Conservation (phyloP, 2,329 filamentous ascomycete genomes). For the Alternaria tenuissima region DNA sequence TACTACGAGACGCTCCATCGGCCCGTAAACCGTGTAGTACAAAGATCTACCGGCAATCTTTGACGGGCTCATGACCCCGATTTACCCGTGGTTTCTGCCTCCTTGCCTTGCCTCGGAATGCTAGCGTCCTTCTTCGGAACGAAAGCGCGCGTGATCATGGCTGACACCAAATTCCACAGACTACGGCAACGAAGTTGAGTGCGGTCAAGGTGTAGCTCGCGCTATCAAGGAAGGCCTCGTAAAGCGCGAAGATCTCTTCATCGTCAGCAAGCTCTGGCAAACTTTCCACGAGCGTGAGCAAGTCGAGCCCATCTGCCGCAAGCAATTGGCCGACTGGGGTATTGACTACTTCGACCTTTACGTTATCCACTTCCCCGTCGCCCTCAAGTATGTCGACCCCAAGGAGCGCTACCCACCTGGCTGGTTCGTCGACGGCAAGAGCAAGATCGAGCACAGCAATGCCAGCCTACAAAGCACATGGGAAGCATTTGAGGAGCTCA, state of each 20-base stretch:
- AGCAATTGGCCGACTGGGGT: slow-evolving; percentile 52
- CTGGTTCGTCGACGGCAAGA: slow-evolving; percentile 46
- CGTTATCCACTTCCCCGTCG: slow-evolving; percentile 88
- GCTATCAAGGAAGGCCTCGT: slow-evolving; percentile 51
- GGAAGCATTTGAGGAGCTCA: slow-evolving; percentile 53
- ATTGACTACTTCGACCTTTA: slow-evolving; percentile 53
- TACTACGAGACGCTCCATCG: slow-evolving; percentile 5
- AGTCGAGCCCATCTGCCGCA: slow-evolving; percentile 78
- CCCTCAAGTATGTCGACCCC: slow-evolving; percentile 67
- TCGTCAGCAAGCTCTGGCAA: slow-evolving; percentile 94
- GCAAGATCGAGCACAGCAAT: slow-evolving; percentile 49
- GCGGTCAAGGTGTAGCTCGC: slow-evolving; percentile 47
- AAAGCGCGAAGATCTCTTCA: slow-evolving; percentile 78
- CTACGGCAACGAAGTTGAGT: slow-evolving; percentile 51
- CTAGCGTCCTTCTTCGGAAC: slow-evolving; percentile 22
- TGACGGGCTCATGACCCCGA: slow-evolving; percentile 19
- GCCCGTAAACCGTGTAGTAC: slow-evolving; percentile 7
- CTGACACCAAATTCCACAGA: slow-evolving; percentile 28
- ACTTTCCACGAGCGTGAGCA: slow-evolving; percentile 83
- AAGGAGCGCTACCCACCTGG: slow-evolving; percentile 48
- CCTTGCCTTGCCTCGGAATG: slow-evolving; percentile 26
- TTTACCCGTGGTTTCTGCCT: slow-evolving; percentile 30
- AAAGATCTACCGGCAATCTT: slow-evolving; percentile 1
- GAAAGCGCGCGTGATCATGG: not conserved
- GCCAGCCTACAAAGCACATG: slow-evolving; percentile 48